Evolutionary conservation across 768 basidiomycete genomes (phyloP).

Genomic region (Pholiota microspora): DNA sequence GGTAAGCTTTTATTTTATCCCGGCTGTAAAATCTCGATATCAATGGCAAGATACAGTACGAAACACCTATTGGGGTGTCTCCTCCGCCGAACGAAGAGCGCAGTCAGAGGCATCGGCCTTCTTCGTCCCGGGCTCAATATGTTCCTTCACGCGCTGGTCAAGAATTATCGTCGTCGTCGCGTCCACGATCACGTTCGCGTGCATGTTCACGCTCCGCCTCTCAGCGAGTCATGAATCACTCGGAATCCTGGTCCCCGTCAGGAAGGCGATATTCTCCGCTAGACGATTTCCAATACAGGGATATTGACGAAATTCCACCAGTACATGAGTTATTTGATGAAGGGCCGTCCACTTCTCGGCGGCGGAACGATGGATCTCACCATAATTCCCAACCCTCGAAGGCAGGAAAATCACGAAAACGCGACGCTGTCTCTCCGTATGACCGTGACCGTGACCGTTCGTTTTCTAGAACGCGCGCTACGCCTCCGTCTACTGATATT

Average conservation of each 20-base stretch:
- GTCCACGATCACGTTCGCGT: slow-evolving; percentile 1
- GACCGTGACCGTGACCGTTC: neutral
- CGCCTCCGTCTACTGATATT: neutral
- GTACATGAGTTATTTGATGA: neutral
- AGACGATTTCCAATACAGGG: neutral
- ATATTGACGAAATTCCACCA: neutral
- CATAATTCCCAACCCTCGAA: slow-evolving; percentile 1
- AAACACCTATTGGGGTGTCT: slow-evolving; percentile 41
- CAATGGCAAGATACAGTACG: slow-evolving; percentile 47
- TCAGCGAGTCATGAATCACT: no score
- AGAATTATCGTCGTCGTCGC: neutral
- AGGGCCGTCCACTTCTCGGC: neutral
- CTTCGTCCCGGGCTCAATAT: slow-evolving; percentile 22
- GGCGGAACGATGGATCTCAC: slow-evolving; percentile 9
- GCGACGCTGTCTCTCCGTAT: neutral
- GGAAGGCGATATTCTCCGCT: slow-evolving; percentile 26
- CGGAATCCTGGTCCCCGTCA: slow-evolving; percentile 34
- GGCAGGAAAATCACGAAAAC: slow-evolving; percentile 1
- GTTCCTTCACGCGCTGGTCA: slow-evolving; percentile 7
- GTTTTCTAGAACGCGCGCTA: slow-evolving; percentile 3
- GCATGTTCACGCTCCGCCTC: neutral
- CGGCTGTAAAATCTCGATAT: slow-evolving; percentile 9
- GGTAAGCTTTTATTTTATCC: slow-evolving; percentile 38
- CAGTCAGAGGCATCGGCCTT: slow-evolving; percentile 27
- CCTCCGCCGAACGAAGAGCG: slow-evolving; percentile 32